A percentile compares a stretch with the other conserved stretches of the same genome.
phyloP scores from a whole-genome alignment of 2,329 filamentous ascomycete species.

The Xylaria sp. region DNA sequence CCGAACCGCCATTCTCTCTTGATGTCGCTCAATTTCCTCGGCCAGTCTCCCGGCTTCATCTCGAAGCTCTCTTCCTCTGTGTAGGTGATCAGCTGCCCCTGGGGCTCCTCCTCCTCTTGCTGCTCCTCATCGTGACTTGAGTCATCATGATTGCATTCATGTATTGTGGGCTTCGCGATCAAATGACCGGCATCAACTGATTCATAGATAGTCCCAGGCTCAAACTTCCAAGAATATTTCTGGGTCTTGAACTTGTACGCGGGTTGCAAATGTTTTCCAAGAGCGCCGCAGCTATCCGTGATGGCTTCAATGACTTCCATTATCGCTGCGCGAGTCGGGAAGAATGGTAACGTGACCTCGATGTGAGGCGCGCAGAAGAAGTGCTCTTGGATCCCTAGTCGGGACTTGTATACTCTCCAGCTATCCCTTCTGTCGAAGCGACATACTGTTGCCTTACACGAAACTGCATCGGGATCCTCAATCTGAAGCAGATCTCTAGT shows the following conservation, averaged over 20 bases:
- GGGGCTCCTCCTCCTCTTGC: conserved; percentile 5
- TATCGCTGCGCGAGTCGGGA: conserved; percentile 26
- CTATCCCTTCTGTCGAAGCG: conserved; percentile 33
- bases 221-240: conserved; percentile 33
- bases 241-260: conserved; percentile 33
- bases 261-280: conserved; percentile 32
- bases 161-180: conserved; percentile 15
- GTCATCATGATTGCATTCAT: conserved; percentile 8
- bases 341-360: conserved; percentile 29
- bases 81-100: conserved; percentile 18
- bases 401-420: conserved; percentile 32
- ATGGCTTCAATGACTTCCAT: conserved; percentile 33
- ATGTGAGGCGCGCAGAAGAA: conserved; percentile 37
- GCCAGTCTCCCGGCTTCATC: background rate
- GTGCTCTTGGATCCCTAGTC: conserved; percentile 22
- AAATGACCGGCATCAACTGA: conserved; percentile 26
- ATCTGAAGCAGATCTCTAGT: conserved; percentile 30
- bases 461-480: conserved; percentile 18
- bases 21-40: conserved; percentile 24
- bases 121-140: conserved; percentile 10
- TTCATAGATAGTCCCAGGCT: conserved; percentile 34
- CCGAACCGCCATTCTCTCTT: conserved; percentile 28
- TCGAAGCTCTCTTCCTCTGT: conserved; percentile 13
- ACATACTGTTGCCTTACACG: conserved; percentile 29
- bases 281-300: conserved; percentile 21